Percentiles rank a stretch among this genome's conserved stretches.
Conservation (phyloP, 2,329 filamentous ascomycete genomes). For the Cladobotryum mycophilum region DNA sequence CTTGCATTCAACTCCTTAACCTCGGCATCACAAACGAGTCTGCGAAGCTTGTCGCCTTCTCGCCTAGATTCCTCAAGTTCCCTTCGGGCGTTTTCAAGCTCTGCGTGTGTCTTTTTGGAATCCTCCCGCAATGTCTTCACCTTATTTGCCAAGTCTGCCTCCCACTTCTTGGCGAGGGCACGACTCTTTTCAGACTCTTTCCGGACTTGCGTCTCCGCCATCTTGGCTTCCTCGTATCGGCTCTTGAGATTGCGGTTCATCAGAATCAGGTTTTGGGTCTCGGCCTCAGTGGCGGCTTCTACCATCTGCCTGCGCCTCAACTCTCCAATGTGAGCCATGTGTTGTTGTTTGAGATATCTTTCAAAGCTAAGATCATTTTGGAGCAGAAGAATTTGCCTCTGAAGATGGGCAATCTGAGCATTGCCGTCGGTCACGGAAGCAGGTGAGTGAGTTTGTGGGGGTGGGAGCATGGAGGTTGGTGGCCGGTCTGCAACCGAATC, state of each 20-base stretch:
- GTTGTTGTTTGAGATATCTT: constrained; percentile 75
- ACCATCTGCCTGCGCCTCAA: constrained; percentile 67
- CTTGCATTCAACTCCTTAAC: constrained; percentile 58
- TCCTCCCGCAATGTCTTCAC: constrained; percentile 62
- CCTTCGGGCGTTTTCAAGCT: constrained; percentile 49
- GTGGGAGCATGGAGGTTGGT: constrained; percentile 21
- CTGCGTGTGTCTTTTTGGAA: constrained; percentile 56
- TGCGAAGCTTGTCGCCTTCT: constrained; percentile 59
- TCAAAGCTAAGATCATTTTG: constrained; percentile 81
- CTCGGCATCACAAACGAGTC: constrained; percentile 62
- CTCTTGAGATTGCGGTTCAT: constrained; percentile 67
- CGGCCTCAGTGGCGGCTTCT: constrained; percentile 72
- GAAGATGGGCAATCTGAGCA: constrained; percentile 49
- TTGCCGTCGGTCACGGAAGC: constrained; percentile 27
- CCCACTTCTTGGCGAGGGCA: constrained; percentile 70
- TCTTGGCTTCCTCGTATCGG: constrained; percentile 66
- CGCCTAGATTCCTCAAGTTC: constrained; percentile 52
- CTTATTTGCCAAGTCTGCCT: constrained; percentile 62
- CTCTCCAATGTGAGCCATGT: constrained; percentile 74
- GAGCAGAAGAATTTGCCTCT: constrained; percentile 67
- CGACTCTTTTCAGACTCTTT: constrained; percentile 68
- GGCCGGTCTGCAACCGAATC: constrained; percentile 39
- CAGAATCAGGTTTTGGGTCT: constrained; percentile 75
- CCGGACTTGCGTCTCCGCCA: constrained; percentile 61
- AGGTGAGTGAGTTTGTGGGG: constrained; percentile 21